Evolutionary conservation across 1,284 basidiomycete genomes (phyloP).

Genomic region (Marasmius sp.): DNA sequence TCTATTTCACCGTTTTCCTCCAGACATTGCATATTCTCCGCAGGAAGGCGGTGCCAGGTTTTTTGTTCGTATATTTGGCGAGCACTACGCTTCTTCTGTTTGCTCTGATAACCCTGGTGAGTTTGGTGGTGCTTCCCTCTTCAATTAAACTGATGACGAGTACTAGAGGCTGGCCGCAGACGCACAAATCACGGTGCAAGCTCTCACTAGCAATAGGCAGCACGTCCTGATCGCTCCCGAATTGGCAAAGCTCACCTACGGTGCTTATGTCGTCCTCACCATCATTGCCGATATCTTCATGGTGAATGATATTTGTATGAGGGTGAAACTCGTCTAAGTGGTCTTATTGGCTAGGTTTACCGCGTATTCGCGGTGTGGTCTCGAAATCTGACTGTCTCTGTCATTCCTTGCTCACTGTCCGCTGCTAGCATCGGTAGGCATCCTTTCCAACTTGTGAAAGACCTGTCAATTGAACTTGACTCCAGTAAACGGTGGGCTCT

Average conservation of each 20-base stretch:
- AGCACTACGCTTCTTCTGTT: slow-evolving; percentile 4
- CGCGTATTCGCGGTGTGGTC: too few relatives aligned
- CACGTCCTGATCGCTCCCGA: slow-evolving; percentile 4
- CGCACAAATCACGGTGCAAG: slow-evolving; percentile 6
- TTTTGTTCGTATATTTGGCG: slow-evolving; percentile 1
- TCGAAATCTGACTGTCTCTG: too few relatives aligned
- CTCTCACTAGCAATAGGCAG: slow-evolving; percentile 7
- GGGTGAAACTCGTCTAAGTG: too few relatives aligned
- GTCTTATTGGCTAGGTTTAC: too few relatives aligned
- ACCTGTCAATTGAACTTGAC: too few relatives aligned
- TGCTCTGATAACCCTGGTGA: slow-evolving; percentile 11
- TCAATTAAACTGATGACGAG: background rate
- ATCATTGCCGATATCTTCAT: slow-evolving; percentile 13
- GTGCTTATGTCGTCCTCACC: slow-evolving; percentile 10
- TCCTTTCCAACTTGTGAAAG: too few relatives aligned
- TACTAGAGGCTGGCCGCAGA: slow-evolving; percentile 11
- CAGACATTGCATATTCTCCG: slow-evolving; percentile 1
- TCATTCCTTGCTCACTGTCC: too few relatives aligned
- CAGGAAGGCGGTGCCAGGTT: slow-evolving; percentile 1
- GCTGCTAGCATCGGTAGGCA: too few relatives aligned
- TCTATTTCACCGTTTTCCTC: slow-evolving; percentile 3
- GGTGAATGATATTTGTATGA: too few relatives aligned
- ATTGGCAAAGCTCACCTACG: slow-evolving; percentile 10
- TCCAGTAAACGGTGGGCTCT: too few relatives aligned
- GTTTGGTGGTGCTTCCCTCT: background rate